Evolutionary conservation across 1,284 basidiomycete species (phyloP).

Genomic region (Cutaneotrichosporon cavernicola): DNA sequence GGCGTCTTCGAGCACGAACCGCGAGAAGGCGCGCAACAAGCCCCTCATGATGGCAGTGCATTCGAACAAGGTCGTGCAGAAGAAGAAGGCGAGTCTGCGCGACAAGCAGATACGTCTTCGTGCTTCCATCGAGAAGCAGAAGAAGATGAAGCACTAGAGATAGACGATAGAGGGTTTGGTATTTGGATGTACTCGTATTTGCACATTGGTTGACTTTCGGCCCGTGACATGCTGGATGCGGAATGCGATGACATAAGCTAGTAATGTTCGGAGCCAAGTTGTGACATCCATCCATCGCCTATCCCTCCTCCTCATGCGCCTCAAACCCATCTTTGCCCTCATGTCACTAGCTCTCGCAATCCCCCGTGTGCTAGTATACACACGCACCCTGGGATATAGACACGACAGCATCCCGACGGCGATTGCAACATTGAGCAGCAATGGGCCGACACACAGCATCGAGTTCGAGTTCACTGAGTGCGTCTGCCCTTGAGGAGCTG

Average conservation of each 20-base stretch:
- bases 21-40: slow-evolving; percentile 85
- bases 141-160: slow-evolving; percentile 49
- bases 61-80: slow-evolving; percentile 58
- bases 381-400: slow-evolving; percentile 53
- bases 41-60: slow-evolving; percentile 86
- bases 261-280: not conserved
- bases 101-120: slow-evolving; percentile 62
- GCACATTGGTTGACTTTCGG: not conserved
- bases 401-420: slow-evolving; percentile 77
- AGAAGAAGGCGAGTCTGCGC: slow-evolving; percentile 82
- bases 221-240: not conserved
- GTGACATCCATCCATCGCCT: not conserved
- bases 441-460: slow-evolving; percentile 53
- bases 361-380: slow-evolving; percentile 45
- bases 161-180: not conserved
- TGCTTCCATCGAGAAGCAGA: slow-evolving; percentile 51
- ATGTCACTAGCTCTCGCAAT: not conserved
- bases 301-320: not conserved
- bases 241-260: not conserved
- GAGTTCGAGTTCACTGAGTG: slow-evolving; percentile 65
- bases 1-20: slow-evolving; percentile 79
- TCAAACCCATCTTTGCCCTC: not conserved
- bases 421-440: slow-evolving; percentile 58
- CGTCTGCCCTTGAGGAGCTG: not conserved
- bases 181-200: slow-evolving; percentile 3